Conservation (phyloP, 768 basidiomycete genomes). For the Pleurotus citrinopileatus region DNA sequence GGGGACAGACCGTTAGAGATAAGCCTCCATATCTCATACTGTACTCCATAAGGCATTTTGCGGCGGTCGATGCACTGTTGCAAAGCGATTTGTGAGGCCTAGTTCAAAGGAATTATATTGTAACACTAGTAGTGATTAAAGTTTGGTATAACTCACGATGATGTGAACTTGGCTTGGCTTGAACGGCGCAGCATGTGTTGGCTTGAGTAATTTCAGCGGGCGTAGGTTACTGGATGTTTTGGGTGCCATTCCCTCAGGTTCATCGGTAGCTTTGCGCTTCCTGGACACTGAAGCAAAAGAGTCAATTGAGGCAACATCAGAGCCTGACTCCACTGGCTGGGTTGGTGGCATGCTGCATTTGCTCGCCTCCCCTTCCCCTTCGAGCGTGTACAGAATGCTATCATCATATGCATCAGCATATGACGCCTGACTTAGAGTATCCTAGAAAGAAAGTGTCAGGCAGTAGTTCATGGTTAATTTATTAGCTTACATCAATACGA, state of each 20-base stretch:
- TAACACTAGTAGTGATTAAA: not conserved
- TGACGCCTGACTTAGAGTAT: not conserved
- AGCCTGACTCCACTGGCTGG: no score
- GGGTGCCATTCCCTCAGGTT: not conserved
- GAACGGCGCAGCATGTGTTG: no score
- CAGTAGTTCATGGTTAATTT: no score
- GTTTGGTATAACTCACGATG: not conserved
- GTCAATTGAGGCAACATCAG: no score
- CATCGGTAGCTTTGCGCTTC: not conserved
- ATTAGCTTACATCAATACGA: no score
- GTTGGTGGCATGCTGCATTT: no score
- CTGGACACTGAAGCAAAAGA: not conserved
- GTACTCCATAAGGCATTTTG: constrained; percentile 41
- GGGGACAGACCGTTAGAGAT: constrained; percentile 26
- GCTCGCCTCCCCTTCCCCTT: no score
- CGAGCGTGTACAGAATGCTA: no score
- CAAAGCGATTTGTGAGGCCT: constrained; percentile 21
- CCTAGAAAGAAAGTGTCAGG: no score
- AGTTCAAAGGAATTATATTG: not conserved
- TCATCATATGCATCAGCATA: not conserved
- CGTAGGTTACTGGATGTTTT: not conserved
- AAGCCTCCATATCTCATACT: constrained; percentile 51
- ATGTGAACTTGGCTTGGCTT: no score
- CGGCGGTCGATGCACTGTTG: constrained; percentile 24
- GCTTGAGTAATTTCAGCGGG: not conserved